Percentiles rank a stretch among this genome's conserved stretches.
Conservation (phyloP, 108 stramenopile species). For the Skeletonema marinoi region DNA sequence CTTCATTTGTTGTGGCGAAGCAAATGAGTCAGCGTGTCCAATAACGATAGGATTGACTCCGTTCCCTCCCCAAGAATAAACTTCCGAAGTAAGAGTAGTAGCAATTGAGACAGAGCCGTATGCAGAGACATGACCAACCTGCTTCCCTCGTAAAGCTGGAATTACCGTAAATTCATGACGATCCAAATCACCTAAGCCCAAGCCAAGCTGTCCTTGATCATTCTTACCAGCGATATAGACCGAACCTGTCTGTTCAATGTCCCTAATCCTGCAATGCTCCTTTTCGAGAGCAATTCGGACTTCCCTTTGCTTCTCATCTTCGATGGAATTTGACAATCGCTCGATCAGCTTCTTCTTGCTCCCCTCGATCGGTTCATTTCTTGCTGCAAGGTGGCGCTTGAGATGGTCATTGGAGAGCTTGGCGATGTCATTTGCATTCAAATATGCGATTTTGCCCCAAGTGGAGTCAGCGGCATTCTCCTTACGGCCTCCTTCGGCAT, state of each 20-base stretch:
- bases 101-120: conserved; percentile 58
- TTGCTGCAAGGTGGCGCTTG: conserved; percentile 44
- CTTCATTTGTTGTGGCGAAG: conserved; percentile 57
- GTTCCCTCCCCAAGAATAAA: conserved; percentile 72
- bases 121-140: conserved; percentile 53
- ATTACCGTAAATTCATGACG: conserved; percentile 58
- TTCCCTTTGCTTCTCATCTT: conserved; percentile 58
- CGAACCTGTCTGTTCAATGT: conserved; percentile 72
- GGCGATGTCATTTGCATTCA: conserved; percentile 1
- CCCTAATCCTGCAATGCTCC: conserved; percentile 60
- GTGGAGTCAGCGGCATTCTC: too few relatives aligned
- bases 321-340: conserved; percentile 52
- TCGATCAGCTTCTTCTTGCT: conserved; percentile 55
- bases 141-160: conserved; percentile 51
- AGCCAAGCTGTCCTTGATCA: conserved; percentile 65
- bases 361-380: conserved; percentile 60
- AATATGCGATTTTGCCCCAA: too few relatives aligned
- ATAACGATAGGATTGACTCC: conserved; percentile 57
- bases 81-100: conserved; percentile 70
- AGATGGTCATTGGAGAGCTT: conserved; percentile 41
- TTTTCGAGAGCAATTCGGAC: conserved; percentile 56
- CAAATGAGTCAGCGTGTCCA: conserved; percentile 4
- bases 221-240: conserved; percentile 65
- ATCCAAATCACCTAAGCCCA: conserved; percentile 71
- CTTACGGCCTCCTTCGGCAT: too few relatives aligned